Conservation (phyloP, 1,284 basidiomycete genomes). For the Ganoderma resinaceum region DNA sequence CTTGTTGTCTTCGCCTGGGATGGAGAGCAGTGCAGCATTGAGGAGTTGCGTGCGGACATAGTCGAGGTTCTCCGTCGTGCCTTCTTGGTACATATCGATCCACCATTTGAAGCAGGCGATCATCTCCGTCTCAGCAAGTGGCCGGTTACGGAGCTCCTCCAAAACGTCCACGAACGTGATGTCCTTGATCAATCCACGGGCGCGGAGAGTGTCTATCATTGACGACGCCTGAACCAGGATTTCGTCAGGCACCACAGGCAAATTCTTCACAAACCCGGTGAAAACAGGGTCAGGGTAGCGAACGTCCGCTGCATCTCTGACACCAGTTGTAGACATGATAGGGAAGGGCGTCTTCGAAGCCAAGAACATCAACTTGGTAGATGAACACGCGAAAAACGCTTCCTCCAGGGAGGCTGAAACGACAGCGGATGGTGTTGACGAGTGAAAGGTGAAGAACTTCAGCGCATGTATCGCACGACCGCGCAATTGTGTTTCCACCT, state of each 20-base stretch:
- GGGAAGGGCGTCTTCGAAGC: slow-evolving; percentile 56
- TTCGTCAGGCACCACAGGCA: slow-evolving; percentile 79
- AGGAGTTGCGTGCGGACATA: slow-evolving; percentile 69
- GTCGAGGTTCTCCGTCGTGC: slow-evolving; percentile 48
- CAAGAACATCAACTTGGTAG: slow-evolving; percentile 31
- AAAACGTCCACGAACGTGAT: slow-evolving; percentile 90
- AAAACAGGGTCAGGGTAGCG: slow-evolving; percentile 83
- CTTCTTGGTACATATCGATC: slow-evolving; percentile 68
- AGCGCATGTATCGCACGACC: slow-evolving; percentile 82
- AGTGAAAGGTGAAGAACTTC: slow-evolving; percentile 88
- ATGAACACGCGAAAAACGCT: slow-evolving; percentile 80
- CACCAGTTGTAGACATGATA: slow-evolving; percentile 84
- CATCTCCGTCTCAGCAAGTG: slow-evolving; percentile 81
- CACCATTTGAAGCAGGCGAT: slow-evolving; percentile 91
- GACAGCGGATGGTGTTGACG: slow-evolving; percentile 87
- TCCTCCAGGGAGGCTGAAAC: slow-evolving; percentile 84
- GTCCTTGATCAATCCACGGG: slow-evolving; percentile 77
- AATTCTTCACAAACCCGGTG: slow-evolving; percentile 78
- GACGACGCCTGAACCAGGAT: slow-evolving; percentile 68
- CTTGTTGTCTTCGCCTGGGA: slow-evolving; percentile 45
- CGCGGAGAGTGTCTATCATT: slow-evolving; percentile 74
- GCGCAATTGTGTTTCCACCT: slow-evolving; percentile 60
- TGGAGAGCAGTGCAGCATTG: slow-evolving; percentile 70
- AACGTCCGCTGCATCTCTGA: slow-evolving; percentile 75
- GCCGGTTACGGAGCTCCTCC: slow-evolving; percentile 76